A percentile compares a stretch with the other conserved stretches of the same genome.
Conservation (phyloP, 371 early-diverging fungal genomes). For the Homolaphlyctis polyrhiza region DNA sequence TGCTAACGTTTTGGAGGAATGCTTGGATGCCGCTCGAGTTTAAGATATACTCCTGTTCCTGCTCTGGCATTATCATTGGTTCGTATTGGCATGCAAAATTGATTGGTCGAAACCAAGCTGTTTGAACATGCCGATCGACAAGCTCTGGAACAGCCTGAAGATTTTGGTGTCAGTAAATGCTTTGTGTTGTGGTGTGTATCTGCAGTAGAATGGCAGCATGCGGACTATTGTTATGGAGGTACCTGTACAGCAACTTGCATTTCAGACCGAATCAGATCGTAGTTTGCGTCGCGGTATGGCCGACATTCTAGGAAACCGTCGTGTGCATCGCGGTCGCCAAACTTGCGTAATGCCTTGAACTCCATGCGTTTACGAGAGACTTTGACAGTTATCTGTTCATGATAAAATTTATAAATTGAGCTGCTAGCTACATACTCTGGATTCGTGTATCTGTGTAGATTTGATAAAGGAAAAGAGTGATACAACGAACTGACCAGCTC, state of each 20-base stretch:
- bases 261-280: constrained; percentile 40
- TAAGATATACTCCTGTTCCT: constrained; percentile 21
- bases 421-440: no score
- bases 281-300: constrained; percentile 38
- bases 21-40: constrained; percentile 29
- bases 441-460: background rate
- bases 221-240: background rate
- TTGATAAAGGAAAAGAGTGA: constrained; percentile 2
- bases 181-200: no score
- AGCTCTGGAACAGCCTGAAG: constrained; percentile 34
- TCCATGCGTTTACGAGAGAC: constrained; percentile 35
- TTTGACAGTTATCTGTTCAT: constrained; percentile 29
- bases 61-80: constrained; percentile 20
- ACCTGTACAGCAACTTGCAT: constrained; percentile 36
- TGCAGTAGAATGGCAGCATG: no score
- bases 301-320: constrained; percentile 36
- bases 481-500: constrained; percentile 27
- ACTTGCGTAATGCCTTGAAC: constrained; percentile 36
- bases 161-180: background rate
- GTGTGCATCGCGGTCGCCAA: constrained; percentile 41
- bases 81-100: constrained; percentile 50
- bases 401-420: background rate
- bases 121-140: constrained; percentile 25
- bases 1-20: constrained; percentile 25
- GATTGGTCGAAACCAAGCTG: constrained; percentile 42